phyloP scores from a whole-genome alignment of 2,329 filamentous ascomycete species.

The Pseudogymnoascus sp. region DNA sequence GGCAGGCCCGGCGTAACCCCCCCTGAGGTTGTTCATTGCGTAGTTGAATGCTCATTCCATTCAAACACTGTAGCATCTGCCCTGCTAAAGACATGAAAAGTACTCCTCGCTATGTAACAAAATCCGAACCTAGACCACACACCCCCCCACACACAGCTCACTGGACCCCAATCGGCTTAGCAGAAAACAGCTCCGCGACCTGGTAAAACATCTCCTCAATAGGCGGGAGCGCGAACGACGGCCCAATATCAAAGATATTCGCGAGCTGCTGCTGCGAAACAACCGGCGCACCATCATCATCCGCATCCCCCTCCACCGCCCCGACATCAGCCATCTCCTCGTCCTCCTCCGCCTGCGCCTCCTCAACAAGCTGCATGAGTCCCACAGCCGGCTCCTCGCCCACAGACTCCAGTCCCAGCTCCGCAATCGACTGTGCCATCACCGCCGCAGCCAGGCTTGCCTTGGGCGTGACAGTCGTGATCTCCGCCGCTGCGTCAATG shows the following conservation, averaged over 20 bases:
- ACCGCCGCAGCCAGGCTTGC: conserved; percentile 44
- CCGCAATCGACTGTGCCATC: conserved; percentile 47
- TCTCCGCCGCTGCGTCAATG: conserved; percentile 66
- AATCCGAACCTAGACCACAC: background rate
- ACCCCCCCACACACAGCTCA: background rate
- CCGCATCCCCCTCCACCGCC: conserved; percentile 33
- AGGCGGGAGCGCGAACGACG: conserved; percentile 60
- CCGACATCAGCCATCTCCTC: conserved; percentile 31
- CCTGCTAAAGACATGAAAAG: background rate
- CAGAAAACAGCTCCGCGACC: conserved; percentile 56
- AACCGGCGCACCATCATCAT: conserved; percentile 48
- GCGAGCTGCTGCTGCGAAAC: conserved; percentile 61
- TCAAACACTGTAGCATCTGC: background rate
- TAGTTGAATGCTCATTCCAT: background rate
- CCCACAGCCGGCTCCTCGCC: conserved; percentile 19
- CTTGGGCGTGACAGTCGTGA: conserved; percentile 55
- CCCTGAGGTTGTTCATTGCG: background rate
- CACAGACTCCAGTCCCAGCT: conserved; percentile 38
- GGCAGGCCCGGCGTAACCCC: background rate
- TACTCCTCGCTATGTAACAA: conserved; percentile 10
- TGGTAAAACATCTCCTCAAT: conserved; percentile 70
- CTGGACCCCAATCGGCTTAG: conserved; percentile 36
- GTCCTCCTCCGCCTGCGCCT: conserved; percentile 12
- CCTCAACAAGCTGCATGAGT: conserved; percentile 28
- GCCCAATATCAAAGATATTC: conserved; percentile 60